Percentiles rank a stretch among this genome's conserved stretches.
Evolutionary conservation across 2,329 filamentous ascomycete genomes (phyloP).

Genomic region (Daldinia sp.): DNA sequence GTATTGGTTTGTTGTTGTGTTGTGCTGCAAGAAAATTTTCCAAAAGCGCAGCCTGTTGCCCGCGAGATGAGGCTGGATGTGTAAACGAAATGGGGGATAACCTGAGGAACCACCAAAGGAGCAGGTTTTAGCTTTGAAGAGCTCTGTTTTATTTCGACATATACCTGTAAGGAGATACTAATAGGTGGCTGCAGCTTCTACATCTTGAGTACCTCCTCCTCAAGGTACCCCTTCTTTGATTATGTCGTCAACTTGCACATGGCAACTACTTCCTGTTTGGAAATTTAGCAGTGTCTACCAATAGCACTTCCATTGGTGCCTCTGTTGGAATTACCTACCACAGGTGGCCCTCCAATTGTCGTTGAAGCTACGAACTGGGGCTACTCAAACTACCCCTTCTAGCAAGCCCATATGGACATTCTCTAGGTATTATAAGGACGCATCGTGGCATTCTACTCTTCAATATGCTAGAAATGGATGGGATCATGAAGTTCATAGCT

Average conservation of each 20-base stretch:
- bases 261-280: background rate
- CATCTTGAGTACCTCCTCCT: background rate
- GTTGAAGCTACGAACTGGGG: background rate
- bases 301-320: background rate
- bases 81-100: background rate
- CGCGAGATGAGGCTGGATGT: slow-evolving; percentile 13
- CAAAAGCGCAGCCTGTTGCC: slow-evolving; percentile 21
- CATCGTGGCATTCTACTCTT: background rate
- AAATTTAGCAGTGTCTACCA: background rate
- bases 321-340: background rate
- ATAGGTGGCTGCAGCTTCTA: slow-evolving; percentile 14
- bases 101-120: background rate
- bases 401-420: background rate
- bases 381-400: background rate
- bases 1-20: background rate
- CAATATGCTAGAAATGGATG: background rate
- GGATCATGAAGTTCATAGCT: background rate
- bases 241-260: slow-evolving; percentile 2
- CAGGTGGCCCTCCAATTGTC: background rate
- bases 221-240: slow-evolving; percentile 18
- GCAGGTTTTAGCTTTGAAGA: background rate
- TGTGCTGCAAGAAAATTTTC: slow-evolving; percentile 15
- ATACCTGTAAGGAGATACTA: background rate
- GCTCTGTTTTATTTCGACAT: background rate
- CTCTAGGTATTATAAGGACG: background rate